Evolutionary conservation across 2,329 filamentous ascomycete species (phyloP), one percentile per base, ranked within the genome.

Genomic region (Colletotrichum brevisporum): DNA sequence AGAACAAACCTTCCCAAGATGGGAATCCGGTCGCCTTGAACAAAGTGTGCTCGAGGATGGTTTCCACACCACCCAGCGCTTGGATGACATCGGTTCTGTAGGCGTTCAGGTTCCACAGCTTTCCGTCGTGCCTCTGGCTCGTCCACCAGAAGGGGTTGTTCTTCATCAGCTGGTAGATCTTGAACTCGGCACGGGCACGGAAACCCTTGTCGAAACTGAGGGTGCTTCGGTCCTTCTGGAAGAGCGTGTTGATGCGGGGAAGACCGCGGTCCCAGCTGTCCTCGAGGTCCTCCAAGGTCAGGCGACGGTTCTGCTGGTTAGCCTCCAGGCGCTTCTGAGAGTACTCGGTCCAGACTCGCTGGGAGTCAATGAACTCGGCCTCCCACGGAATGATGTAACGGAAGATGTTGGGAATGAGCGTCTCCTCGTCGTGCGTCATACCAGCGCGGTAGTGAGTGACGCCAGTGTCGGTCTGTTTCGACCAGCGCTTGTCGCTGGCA

Each of bases 141-240:
- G 96, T 99, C 96, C 96, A 99, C 94, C 95, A 98, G 86, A 98
- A 98, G 0, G 96, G 96, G 78, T 98, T 98, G 82, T 92, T 97
- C 89, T 97, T 98, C 95, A 99, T 98, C 70, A 98, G 86, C 80
- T 98, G 95, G 78, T 98, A 99, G 36, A 96, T 91, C 86, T 99
- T 99, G 86, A 99, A 99, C 79, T 99, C 96, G 12, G 95, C 94
- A 62, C 96, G 89, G 15, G 95, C 91, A 74, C 96, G 92, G 91
- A 98, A 99, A 63, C 96, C 96, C 83, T 99, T 99, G 84, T 99
- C 96, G 77, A 99, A 99, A 76, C 94, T 97, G 72, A 99, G 87
- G 0, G 96, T 99, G 79, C 94, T 98, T 76, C 96, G 89, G 75
- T 99, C 96, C 81, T 99, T 99, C 79, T 99, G 96, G 90, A 99